Evolutionary conservation across 768 basidiomycete species (phyloP).

Genomic region (Tricholoma flavovirens): DNA sequence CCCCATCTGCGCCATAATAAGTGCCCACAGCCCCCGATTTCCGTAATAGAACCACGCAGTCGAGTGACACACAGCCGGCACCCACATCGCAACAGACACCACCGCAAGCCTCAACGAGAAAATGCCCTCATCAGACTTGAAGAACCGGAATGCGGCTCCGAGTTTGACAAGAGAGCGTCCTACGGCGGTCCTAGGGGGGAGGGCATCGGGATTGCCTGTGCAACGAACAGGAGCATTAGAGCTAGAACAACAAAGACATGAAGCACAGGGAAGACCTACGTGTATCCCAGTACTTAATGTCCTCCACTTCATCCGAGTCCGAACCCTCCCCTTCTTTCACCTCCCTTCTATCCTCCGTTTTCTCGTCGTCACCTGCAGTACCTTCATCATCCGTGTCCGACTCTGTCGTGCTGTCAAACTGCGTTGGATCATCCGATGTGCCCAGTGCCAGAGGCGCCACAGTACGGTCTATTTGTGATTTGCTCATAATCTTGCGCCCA

Average conservation of each 20-base stretch:
- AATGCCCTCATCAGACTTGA: conserved; percentile 36
- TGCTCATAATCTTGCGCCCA: conserved; percentile 28
- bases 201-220: conserved; percentile 36
- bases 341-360: not conserved
- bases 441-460: conserved; percentile 31
- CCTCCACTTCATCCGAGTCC: not conserved
- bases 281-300: conserved; percentile 10
- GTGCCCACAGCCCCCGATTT: conserved; percentile 39
- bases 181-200: conserved; percentile 30
- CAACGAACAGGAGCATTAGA: not conserved
- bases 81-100: conserved; percentile 37
- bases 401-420: conserved; percentile 17
- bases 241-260: not conserved
- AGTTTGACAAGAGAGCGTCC: conserved; percentile 28
- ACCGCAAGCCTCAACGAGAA: conserved; percentile 34
- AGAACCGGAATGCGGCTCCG: conserved; percentile 30
- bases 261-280: not conserved
- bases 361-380: conserved; percentile 2
- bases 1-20: conserved; percentile 41
- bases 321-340: conserved; percentile 14
- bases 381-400: conserved; percentile 16
- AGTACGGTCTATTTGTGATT: conserved; percentile 18
- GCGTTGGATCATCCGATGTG: conserved; percentile 29
- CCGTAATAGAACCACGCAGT: conserved; percentile 39
- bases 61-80: conserved; percentile 31